These are phyloP conservation scores for Martiniozyma abietophila DNA, from an alignment of 805 yeast species.

Conservation along the genomic window DNA sequence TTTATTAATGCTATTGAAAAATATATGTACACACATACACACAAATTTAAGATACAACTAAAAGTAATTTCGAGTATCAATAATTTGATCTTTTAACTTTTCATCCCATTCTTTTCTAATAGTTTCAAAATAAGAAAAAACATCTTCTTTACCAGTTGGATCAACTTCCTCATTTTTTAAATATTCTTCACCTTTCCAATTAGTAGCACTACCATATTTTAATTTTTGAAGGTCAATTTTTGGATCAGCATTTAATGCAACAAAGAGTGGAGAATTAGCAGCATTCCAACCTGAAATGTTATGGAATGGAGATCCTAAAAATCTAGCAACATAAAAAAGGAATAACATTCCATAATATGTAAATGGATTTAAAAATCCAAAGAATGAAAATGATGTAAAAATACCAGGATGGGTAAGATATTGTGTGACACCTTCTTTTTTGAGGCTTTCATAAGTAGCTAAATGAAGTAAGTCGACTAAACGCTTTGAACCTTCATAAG, in stretches of 20 bases:
- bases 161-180: constrained; percentile 50
- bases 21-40: too few species aligned
- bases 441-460: constrained; percentile 50
- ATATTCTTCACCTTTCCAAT: constrained; percentile 55
- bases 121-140: constrained; percentile 51
- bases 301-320: constrained; percentile 80
- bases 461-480: constrained; percentile 74
- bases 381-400: constrained; percentile 74
- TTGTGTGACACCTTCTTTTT: constrained; percentile 47
- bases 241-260: constrained; percentile 46
- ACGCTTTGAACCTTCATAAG: constrained; percentile 91
- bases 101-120: constrained; percentile 65
- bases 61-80: constrained; percentile 22
- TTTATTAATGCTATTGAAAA: too few species aligned
- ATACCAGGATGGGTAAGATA: constrained; percentile 92
- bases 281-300: constrained; percentile 83
- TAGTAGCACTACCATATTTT: constrained; percentile 68
- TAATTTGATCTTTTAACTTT: constrained; percentile 62
- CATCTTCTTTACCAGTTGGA: constrained; percentile 54
- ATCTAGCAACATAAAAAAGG: constrained; percentile 75
- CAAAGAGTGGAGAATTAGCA: constrained; percentile 77
- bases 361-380: constrained; percentile 63
- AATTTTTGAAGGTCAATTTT: constrained; percentile 33
- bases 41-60: too few species aligned
- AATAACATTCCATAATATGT: constrained; percentile 81